These are phyloP conservation scores for Backusella parvicylindrica DNA, from an alignment of 192 early-diverging fungal genomes.

Conservation along the genomic window DNA sequence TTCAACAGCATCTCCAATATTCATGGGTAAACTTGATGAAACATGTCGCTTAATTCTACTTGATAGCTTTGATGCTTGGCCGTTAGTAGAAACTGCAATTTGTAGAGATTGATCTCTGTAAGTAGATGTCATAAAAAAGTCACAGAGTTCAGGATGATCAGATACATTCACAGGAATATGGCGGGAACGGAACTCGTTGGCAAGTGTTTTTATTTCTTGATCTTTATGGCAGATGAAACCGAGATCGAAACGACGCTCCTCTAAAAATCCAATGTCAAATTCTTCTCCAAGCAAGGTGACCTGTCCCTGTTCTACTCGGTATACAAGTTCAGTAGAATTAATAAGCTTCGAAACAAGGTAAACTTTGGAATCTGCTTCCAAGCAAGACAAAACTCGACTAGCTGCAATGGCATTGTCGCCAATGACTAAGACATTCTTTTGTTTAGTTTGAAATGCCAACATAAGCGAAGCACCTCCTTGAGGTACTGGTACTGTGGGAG, in stretches of 20 bases:
- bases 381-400: constrained; percentile 62
- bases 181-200: constrained; percentile 20
- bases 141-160: constrained; percentile 69
- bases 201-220: constrained; percentile 33
- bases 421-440: constrained; percentile 61
- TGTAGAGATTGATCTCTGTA: constrained; percentile 67
- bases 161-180: constrained; percentile 78
- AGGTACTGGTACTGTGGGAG: constrained; percentile 18
- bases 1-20: constrained; percentile 58
- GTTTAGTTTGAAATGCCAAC: constrained; percentile 52
- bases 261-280: constrained; percentile 29
- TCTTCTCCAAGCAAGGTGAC: constrained; percentile 38
- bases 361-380: constrained; percentile 68
- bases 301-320: constrained; percentile 40
- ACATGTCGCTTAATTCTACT: constrained; percentile 65
- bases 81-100: constrained; percentile 78
- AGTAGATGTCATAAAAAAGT: constrained; percentile 78
- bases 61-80: constrained; percentile 64
- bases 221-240: constrained; percentile 43
- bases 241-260: constrained; percentile 20
- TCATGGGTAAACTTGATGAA: constrained; percentile 50
- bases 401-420: constrained; percentile 63
- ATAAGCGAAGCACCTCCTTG: constrained; percentile 50
- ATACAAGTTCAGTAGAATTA: constrained; percentile 38
- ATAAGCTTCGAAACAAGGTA: constrained; percentile 43